Evolutionary conservation across 495 filamentous ascomycete species (phyloP), one percentile per base, ranked within the genome.

Genomic region (Penicillium desertorum): DNA sequence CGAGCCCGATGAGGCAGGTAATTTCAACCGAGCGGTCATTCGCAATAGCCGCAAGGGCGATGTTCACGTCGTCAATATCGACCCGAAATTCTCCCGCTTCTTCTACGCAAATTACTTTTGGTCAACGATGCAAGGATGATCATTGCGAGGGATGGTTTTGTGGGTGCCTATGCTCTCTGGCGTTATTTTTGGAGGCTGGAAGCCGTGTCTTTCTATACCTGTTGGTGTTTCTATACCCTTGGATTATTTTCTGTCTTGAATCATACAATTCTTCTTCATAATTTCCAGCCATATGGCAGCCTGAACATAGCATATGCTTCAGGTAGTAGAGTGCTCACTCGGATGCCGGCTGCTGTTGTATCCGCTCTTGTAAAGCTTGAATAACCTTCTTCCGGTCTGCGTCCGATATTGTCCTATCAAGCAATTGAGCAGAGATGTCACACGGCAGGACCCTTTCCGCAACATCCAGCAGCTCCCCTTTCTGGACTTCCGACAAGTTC

Each of bases 91-190:
- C 66, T 92, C 90, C 54, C 81, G 85, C 54, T 91, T 87, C 73
- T 98, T 95, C 69, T 97, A 98, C 68, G 88, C 92, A 23, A 94
- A 96, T 63, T 96, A 96, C 64, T 93, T 98, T 65, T 98, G 94
- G 94, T 83, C 88, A 65, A 89, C 81, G n/a, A 80, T 96, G 71
- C 91, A 80, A 73, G 69, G 71, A 19, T 71, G 63, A 59, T 51
- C 2, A 51, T 36, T 5, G 46, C 42, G 37, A 23, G 19, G 20
- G 42, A 41, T 30, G n/a, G 12, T 45, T 47, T 37, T 45, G 4
- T 27, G 36, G 50, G 34, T 27, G 8, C 56, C 17, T 34, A 12
- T 54, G 14, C 45, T 56, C 45, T 57, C 43, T 56, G 60, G 65
- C 56, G 66, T 64, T 71, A 48, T 71, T 50, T 48, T 54, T 41